Conservation (phyloP, 148 eudicot species). For the Fagopyrum homotropicum region DNA sequence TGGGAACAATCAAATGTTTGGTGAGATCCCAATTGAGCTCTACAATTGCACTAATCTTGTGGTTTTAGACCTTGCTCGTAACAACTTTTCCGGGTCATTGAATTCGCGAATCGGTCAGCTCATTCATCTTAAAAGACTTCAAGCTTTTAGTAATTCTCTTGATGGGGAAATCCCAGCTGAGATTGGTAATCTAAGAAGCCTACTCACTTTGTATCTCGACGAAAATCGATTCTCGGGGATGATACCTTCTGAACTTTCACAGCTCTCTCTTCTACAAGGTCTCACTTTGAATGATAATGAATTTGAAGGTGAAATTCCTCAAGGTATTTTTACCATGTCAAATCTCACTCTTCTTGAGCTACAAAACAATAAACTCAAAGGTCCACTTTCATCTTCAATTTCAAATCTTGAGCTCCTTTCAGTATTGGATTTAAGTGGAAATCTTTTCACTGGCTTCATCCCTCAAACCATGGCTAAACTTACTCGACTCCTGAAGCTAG, state of each 20-base stretch:
- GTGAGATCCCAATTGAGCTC: constrained; percentile 66
- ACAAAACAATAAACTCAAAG: constrained; percentile 43
- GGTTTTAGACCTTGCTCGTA: constrained; percentile 28
- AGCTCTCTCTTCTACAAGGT: constrained; percentile 55
- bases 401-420: constrained; percentile 57
- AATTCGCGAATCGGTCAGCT: constrained; percentile 46
- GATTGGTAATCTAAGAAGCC: constrained; percentile 53
- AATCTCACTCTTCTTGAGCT: constrained; percentile 37
- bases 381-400: constrained; percentile 43
- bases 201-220: constrained; percentile 32
- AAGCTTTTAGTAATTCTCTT: constrained; percentile 35
- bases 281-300: constrained; percentile 39
- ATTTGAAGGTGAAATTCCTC: constrained; percentile 63
- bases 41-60: constrained; percentile 53
- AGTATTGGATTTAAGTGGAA: constrained; percentile 55
- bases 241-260: constrained; percentile 53
- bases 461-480: constrained; percentile 45
- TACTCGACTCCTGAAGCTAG: constrained; percentile 35
- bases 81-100: constrained; percentile 48
- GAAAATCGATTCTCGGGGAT: constrained; percentile 50
- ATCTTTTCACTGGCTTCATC: constrained; percentile 52
- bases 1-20: constrained; percentile 42
- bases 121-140: constrained; percentile 34
- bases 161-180: constrained; percentile 60
- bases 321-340: constrained; percentile 42